A percentile compares a stretch with the other conserved stretches of the same genome.
Conservation (phyloP, 306 rosid species). For the Carpinus fangiana region DNA sequence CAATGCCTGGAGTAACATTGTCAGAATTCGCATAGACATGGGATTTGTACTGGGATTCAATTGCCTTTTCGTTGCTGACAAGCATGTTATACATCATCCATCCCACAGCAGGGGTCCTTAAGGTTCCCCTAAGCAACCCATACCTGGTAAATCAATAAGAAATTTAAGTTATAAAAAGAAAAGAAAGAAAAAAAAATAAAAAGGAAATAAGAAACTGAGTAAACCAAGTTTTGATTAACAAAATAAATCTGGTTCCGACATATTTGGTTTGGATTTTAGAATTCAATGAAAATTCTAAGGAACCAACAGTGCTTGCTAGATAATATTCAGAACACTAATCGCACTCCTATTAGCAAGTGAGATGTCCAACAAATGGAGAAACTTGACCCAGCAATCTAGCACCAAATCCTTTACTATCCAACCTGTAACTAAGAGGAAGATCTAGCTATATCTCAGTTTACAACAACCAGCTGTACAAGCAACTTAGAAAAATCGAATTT, state of each 20-base stretch:
- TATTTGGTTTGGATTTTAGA: background rate
- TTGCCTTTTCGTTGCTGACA: constrained; percentile 87
- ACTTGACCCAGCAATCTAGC: constrained; percentile 12
- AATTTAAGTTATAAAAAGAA: background rate
- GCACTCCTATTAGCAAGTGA: background rate
- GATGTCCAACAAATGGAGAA: background rate
- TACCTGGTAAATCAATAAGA: constrained; percentile 53
- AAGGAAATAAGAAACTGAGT: constrained; percentile 19
- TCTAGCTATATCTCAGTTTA: background rate
- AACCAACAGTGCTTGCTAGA: constrained; percentile 12
- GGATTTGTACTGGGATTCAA: constrained; percentile 88
- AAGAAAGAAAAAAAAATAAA: background rate
- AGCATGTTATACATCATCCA: constrained; percentile 98
- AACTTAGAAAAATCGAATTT: background rate
- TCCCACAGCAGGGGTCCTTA: constrained; percentile 93
- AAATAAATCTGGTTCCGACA: background rate
- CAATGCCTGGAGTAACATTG: constrained; percentile 72
- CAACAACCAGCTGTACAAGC: background rate
- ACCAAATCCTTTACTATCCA: constrained; percentile 4
- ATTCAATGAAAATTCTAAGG: background rate
- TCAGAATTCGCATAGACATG: constrained; percentile 88
- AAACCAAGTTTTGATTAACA: constrained; percentile 18
- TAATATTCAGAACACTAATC: background rate
- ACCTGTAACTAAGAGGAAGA: background rate
- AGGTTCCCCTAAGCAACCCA: constrained; percentile 82